Base-by-base conservation (phyloP, 176 grass and related monocot species). In the Triticum turgidum region DNA sequence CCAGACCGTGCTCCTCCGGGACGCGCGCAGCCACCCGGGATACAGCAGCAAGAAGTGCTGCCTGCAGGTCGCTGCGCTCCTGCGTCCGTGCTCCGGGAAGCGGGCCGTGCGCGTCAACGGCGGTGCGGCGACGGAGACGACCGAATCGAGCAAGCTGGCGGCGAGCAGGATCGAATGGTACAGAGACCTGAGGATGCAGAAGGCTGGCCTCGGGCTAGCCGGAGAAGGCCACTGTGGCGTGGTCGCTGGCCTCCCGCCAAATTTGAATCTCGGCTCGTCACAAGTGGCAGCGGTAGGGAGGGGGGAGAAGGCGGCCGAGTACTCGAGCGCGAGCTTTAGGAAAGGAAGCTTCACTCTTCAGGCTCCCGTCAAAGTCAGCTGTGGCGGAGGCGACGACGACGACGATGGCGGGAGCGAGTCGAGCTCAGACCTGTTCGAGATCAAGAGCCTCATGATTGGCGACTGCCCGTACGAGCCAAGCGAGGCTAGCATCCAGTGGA, bases 341-440 rank as follows among this genome's bases (percentile, higher is more conserved):
- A 83, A 71, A 33, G 83, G 68, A 27, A 86, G 68, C 30, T 85
- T 88, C 15, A 83, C 80, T 0, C 56, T 84, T 61, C 80, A 82
- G 21, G 78, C 90, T 69, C 84, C 90, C 9, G 52, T 88, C 45
- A 85, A 74, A 4, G 62, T 52, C 49, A 66, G 17, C 21, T 39
- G 74, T 4, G 45, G 61, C 4, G 77, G n/a, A 39, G 54, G 13
- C 11, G 41, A 9, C 11, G 41, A 81, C 5, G 49, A 87, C 2
- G 82, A 84, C 9, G 90, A 66, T 38, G 70, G 61, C n/a, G 78
- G 90, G n/a, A 99, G 97, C 70, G 92, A 99, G 66, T 89, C 92
- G 80, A 99, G 97, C 69, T 99, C 97, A 10, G 94, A 99, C 83
- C 80, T 99, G 92, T 99, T 99, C 85, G 97, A 99, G 91, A 96